Evolutionary conservation across 257 asterid species (phyloP).

Genomic region (Mentha longifolia): DNA sequence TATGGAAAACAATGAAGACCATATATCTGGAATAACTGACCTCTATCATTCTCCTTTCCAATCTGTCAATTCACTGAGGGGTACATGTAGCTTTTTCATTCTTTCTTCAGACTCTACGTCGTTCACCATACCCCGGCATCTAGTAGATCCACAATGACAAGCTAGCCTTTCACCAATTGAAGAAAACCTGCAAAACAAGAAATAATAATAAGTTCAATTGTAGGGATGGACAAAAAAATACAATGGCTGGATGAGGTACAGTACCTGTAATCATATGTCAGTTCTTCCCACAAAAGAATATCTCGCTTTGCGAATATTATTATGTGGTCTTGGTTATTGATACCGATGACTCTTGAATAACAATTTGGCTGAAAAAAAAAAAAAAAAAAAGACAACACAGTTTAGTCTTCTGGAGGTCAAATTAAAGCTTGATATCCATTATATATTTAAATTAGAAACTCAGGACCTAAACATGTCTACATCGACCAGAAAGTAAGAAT

Average conservation of each 20-base stretch:
- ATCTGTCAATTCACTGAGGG: conserved; percentile 67
- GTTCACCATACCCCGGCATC: conserved; percentile 93
- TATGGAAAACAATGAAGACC: conserved; percentile 5
- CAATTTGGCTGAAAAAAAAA: conserved; percentile 85
- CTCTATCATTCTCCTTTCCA: conserved; percentile 79
- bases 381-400: no score
- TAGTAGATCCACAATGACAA: conserved; percentile 84
- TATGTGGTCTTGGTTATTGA: conserved; percentile 74
- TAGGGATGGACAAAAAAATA: conserved; percentile 23
- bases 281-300: conserved; percentile 79
- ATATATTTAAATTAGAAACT: neutral
- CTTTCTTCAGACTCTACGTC: conserved; percentile 87
- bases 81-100: conserved; percentile 61
- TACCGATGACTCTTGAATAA: conserved; percentile 81
- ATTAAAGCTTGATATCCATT: neutral
- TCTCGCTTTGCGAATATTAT: conserved; percentile 97
- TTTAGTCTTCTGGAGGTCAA: conserved; percentile 11
- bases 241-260: conserved; percentile 26
- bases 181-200: conserved; percentile 59
- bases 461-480: neutral
- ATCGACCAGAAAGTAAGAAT: neutral
- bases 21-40: conserved; percentile 34
- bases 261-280: conserved; percentile 97
- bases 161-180: conserved; percentile 84
- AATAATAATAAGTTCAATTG: conserved; percentile 18